A percentile compares a stretch with the other conserved stretches of the same genome.
phyloP scores from a whole-genome alignment of 768 basidiomycete species.

The Tricholoma hemisulphureum region DNA sequence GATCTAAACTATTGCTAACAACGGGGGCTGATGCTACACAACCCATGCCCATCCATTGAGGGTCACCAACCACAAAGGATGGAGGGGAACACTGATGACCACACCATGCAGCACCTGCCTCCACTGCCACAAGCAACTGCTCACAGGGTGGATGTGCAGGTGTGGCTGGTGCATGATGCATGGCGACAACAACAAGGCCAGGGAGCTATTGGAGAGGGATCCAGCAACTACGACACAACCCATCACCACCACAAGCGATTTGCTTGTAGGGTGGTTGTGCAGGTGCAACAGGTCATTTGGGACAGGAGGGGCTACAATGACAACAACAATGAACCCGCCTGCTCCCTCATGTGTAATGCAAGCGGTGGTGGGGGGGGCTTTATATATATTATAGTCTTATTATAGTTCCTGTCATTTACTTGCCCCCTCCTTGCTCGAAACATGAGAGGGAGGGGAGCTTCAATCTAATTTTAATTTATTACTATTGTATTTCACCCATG shows the following conservation, averaged over 20 bases:
- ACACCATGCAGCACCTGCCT: neutral
- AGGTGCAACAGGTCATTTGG: too few species aligned
- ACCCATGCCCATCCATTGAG: neutral
- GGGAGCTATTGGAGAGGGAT: too few species aligned
- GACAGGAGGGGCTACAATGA: too few species aligned
- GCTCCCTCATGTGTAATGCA: neutral
- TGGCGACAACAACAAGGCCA: neutral
- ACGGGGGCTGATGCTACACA: neutral
- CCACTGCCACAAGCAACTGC: neutral
- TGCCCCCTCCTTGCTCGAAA: neutral
- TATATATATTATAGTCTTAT: neutral
- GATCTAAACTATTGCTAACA: neutral
- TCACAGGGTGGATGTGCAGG: too few species aligned
- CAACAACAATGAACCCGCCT: too few species aligned
- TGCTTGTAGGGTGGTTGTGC: too few species aligned
- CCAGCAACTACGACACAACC: too few species aligned
- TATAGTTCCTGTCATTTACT: neutral
- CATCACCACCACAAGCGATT: too few species aligned
- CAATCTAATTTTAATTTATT: neutral
- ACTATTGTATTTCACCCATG: too few species aligned
- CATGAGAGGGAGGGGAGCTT: neutral
- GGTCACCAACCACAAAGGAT: neutral
- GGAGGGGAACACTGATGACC: neutral
- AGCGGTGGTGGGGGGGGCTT: neutral
- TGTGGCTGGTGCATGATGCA: neutral